These are phyloP conservation scores for Trichophyton schoenleinii DNA, from an alignment of 2,329 filamentous ascomycete genomes.

Conservation along the genomic window DNA sequence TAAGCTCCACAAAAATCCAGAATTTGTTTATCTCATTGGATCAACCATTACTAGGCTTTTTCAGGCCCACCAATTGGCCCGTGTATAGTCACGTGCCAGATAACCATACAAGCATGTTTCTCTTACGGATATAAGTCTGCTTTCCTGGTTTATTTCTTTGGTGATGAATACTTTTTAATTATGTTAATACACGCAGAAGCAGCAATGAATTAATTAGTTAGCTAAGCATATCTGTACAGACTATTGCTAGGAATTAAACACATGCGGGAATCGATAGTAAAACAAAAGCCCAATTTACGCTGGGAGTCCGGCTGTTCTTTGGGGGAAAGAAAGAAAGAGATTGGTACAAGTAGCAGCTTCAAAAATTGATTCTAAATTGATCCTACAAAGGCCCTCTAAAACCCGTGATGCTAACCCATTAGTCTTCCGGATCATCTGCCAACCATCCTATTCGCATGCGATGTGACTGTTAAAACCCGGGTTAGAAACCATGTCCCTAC, in stretches of 20 bases:
- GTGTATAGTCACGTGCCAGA: too few species aligned
- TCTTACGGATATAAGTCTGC: neutral
- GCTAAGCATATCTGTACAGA: neutral
- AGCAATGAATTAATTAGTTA: neutral
- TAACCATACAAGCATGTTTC: neutral
- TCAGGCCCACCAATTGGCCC: too few species aligned
- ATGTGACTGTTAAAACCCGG: conserved; percentile 47
- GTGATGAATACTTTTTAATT: neutral
- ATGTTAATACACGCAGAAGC: neutral
- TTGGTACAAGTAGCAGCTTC: neutral
- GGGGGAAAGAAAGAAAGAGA: neutral
- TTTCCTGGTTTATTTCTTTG: neutral
- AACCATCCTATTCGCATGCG: conserved; percentile 66
- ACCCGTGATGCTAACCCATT: neutral
- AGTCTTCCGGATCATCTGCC: conserved; percentile 49
- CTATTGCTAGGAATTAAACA: neutral
- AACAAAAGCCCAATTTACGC: neutral
- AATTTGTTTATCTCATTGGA: too few species aligned
- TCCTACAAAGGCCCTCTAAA: neutral
- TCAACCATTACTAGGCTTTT: too few species aligned
- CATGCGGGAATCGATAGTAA: neutral
- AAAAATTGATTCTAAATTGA: conserved; percentile 6
- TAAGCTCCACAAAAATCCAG: too few species aligned
- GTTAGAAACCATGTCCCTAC: conserved; percentile 7
- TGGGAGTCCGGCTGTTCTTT: neutral